These are phyloP conservation scores for Aeschynomene evenia DNA, from an alignment of 306 rosid species.

Conservation along the genomic window DNA sequence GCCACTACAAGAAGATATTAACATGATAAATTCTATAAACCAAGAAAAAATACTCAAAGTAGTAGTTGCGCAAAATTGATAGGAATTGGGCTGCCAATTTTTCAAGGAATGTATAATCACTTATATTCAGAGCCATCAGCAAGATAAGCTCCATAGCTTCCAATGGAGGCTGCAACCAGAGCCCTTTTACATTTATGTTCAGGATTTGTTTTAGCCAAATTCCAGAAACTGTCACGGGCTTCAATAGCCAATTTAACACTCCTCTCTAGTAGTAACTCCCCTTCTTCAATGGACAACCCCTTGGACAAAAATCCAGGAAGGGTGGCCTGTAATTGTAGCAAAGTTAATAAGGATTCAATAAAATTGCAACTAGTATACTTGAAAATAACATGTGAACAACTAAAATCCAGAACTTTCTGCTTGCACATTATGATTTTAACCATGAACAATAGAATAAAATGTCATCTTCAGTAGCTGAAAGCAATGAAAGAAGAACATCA, in stretches of 20 bases:
- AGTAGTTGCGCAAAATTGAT: neutral
- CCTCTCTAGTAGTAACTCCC: conserved; percentile 53
- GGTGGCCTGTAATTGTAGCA: conserved; percentile 52
- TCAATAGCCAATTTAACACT: conserved; percentile 80
- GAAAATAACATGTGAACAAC: neutral
- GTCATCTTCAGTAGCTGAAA: neutral
- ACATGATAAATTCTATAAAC: neutral
- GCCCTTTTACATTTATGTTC: conserved; percentile 53
- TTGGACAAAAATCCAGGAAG: conserved; percentile 73
- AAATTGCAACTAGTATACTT: neutral
- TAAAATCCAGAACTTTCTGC: neutral
- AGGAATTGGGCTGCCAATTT: neutral
- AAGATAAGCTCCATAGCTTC: conserved; percentile 95
- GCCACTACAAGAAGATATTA: conserved; percentile 49
- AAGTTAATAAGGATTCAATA: neutral
- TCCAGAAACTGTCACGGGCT: conserved; percentile 84
- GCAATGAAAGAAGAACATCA: neutral
- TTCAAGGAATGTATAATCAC: conserved; percentile 31
- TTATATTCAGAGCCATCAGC: conserved; percentile 97
- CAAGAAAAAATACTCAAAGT: neutral
- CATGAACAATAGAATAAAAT: neutral
- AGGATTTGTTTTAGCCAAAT: conserved; percentile 39
- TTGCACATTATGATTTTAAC: neutral
- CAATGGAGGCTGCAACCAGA: conserved; percentile 89
- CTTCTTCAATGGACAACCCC: conserved; percentile 71